These are phyloP conservation scores for Venturia carpophila DNA, from an alignment of 2,329 filamentous ascomycete species.

Conservation along the genomic window DNA sequence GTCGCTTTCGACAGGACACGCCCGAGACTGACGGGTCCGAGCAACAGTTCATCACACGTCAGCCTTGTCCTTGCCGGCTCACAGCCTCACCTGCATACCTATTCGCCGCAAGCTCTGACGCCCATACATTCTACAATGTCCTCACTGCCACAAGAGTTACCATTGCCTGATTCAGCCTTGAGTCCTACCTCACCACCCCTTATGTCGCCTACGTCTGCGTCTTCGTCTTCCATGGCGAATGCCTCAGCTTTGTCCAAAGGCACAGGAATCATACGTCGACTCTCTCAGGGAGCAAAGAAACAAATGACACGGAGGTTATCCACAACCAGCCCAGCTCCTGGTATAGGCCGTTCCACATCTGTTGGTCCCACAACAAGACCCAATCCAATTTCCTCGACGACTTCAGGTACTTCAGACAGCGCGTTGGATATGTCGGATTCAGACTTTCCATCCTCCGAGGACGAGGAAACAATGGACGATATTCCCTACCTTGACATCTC, in stretches of 20 bases:
- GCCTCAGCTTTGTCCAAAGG: conserved; percentile 50
- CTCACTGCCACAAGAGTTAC: conserved; percentile 48
- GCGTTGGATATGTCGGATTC: conserved; percentile 41
- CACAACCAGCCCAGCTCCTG: conserved; percentile 47
- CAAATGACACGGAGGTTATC: conserved; percentile 67
- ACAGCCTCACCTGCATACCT: conserved; percentile 36
- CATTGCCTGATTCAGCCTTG: conserved; percentile 66
- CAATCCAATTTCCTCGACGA: too few species aligned
- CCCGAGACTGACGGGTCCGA: conserved; percentile 22
- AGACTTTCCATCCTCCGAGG: conserved; percentile 43
- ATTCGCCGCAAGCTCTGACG: conserved; percentile 57
- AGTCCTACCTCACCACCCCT: conserved; percentile 42
- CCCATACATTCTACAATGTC: conserved; percentile 48
- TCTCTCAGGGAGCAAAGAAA: conserved; percentile 73
- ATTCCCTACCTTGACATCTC: not conserved
- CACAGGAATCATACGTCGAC: conserved; percentile 67
- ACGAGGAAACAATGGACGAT: conserved; percentile 43
- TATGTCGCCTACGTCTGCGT: conserved; percentile 28
- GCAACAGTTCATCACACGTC: conserved; percentile 17
- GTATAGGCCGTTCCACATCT: conserved; percentile 68
- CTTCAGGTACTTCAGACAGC: conserved; percentile 27
- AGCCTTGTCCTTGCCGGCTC: conserved; percentile 16
- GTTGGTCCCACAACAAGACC: conserved; percentile 54
- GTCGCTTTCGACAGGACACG: conserved; percentile 17
- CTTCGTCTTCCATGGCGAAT: conserved; percentile 54